These are phyloP conservation scores for Agrocybe chaxingu DNA, from an alignment of 768 basidiomycete species.

Conservation along the genomic window DNA sequence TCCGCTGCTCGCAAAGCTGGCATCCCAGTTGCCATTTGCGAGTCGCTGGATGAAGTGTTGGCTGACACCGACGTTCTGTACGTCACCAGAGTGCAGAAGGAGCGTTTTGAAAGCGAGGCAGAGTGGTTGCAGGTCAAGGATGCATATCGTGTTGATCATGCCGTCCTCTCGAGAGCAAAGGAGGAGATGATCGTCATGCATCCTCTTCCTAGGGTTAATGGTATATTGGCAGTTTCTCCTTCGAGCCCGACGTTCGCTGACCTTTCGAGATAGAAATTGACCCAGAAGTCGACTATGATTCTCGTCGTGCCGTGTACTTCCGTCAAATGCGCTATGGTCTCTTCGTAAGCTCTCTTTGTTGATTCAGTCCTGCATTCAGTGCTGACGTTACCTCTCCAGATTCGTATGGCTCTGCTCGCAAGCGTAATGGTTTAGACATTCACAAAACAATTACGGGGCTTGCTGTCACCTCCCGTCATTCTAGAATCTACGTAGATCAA, in stretches of 20 bases:
- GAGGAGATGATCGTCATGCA: conserved; percentile 99
- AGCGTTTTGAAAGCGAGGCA: conserved; percentile 75
- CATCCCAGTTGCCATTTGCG: conserved; percentile 72
- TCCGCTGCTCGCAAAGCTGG: conserved; percentile 82
- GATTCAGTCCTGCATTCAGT: not conserved
- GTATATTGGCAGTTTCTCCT: conserved; percentile 33
- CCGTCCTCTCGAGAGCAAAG: conserved; percentile 89
- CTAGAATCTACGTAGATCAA: not conserved
- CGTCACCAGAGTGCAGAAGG: conserved; percentile 94
- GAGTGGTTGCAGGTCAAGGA: conserved; percentile 94
- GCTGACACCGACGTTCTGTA: conserved; percentile 94
- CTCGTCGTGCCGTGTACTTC: conserved; percentile 92
- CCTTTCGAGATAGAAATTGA: conserved; percentile 77
- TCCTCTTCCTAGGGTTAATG: conserved; percentile 91
- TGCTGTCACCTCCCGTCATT: not conserved
- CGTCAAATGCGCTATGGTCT: conserved; percentile 98
- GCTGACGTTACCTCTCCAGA: conserved; percentile 13
- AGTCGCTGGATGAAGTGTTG: conserved; percentile 89
- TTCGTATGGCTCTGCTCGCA: conserved; percentile 34
- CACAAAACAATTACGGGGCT: not conserved
- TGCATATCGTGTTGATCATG: conserved; percentile 90
- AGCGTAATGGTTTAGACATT: conserved; percentile 26
- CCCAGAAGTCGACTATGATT: conserved; percentile 97
- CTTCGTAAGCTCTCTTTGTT: conserved; percentile 63
- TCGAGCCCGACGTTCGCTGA: conserved; percentile 10